A percentile compares a stretch with the other conserved stretches of the same genome.
phyloP scores from a whole-genome alignment of 208 protist genomes.

The Acanthamoeba triangularis region DNA sequence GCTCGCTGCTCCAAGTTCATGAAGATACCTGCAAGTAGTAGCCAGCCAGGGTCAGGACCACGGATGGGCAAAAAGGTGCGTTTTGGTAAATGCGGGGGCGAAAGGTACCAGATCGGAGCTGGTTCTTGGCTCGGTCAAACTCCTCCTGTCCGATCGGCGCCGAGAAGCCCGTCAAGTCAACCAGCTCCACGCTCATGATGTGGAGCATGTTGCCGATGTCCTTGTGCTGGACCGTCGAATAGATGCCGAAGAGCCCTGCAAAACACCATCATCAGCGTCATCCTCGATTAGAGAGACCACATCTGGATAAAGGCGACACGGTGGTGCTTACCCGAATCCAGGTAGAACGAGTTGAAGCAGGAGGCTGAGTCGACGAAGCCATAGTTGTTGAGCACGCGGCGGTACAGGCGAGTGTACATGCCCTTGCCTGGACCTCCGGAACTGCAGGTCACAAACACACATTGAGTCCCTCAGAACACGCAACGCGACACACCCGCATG shows the following conservation, averaged over 20 bases:
- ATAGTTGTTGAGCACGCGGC: conserved; percentile 84
- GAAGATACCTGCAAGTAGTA: conserved; percentile 30
- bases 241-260: conserved; percentile 80
- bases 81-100: neutral
- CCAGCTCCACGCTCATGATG: conserved; percentile 23
- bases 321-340: conserved; percentile 76
- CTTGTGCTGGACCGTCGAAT: conserved; percentile 47
- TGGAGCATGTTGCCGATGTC: conserved; percentile 52
- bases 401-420: conserved; percentile 89
- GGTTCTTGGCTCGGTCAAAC: conserved; percentile 86
- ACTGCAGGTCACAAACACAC: neutral
- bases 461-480: neutral
- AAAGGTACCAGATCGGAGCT: conserved; percentile 67
- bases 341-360: conserved; percentile 81
- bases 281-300: neutral
- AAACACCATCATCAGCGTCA: neutral
- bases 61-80: too few species aligned
- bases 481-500: conserved; percentile 44
- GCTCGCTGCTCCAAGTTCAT: conserved; percentile 50
- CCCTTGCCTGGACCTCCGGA: conserved; percentile 88
- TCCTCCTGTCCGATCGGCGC: conserved; percentile 74
- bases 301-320: neutral
- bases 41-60: neutral
- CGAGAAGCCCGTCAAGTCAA: neutral
- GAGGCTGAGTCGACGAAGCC: conserved; percentile 76